Evolutionary conservation across 2,329 filamentous ascomycete species (phyloP), one percentile per base, ranked within the genome.

Genomic region (Aspergillus carbonarius): DNA sequence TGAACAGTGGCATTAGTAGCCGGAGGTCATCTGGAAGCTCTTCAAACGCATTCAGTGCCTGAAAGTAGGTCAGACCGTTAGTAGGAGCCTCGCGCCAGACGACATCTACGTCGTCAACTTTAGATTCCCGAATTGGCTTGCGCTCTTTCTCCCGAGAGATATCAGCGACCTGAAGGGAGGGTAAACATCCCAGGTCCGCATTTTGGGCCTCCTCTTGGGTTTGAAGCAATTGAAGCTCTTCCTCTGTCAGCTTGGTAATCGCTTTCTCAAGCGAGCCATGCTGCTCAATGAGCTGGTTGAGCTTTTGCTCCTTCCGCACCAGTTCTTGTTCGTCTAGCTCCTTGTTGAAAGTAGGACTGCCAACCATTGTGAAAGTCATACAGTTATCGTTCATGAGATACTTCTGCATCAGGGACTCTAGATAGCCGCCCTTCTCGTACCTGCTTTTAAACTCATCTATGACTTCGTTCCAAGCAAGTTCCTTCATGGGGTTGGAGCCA

Each of bases 1-100:
- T 92, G 72, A 98, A 98, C 0, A 99, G 79, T 0, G 95, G 95
- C 49, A 98, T 85, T 58, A 98, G 81, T 66, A 91, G 82, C 54
- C 95, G 85, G 54, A 98, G 82, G 62, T 97, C 91, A 61, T 93
- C 88, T 0, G 93, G 92, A 13, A 99, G 79, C 60, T 89, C 86
- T 46, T 91, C 83, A 55, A 98, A 81, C 0, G 85, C 83, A 71
- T 96, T 92, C 73, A 98, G 85, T 3, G 92, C 92, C 59, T 93
- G 88, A 80, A 99, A 96, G 73, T 99, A 99, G 1, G 93, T 98
- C 59, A 99, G 79, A 0, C 95, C 95, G 68, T 99, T 99, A 0
- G 95, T 99, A 2, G 92, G 90, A 7, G 93, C 92, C 74, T 96
- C 91, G 52, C 89, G 88, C 92, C 93, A 97, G 68, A 97, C 91